Percentiles rank a stretch among this genome's conserved stretches.
phyloP scores from a whole-genome alignment of 83 land plant genomes.

The Diphasiastrum complanatum region DNA sequence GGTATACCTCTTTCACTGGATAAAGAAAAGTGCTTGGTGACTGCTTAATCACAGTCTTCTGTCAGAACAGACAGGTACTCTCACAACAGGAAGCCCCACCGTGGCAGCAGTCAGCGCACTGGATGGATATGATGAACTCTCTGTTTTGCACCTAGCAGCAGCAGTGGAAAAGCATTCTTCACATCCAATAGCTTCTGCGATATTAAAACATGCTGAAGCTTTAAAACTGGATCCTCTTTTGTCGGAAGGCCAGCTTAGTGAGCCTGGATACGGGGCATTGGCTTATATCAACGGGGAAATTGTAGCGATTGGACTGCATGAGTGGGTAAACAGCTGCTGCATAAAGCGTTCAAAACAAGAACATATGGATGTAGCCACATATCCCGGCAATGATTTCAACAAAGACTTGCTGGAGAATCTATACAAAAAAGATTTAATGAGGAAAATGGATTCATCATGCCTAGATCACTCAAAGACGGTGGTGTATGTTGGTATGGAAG shows the following conservation, averaged over 20 bases:
- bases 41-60: too few species aligned
- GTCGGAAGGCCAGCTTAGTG: constrained; percentile 76
- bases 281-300: constrained; percentile 76
- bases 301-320: constrained; percentile 67
- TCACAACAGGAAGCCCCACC: constrained; percentile 78
- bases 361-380: not conserved
- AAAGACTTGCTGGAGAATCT: constrained; percentile 27
- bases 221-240: constrained; percentile 39
- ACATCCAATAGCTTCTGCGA: constrained; percentile 91
- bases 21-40: too few species aligned
- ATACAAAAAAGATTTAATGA: constrained; percentile 17
- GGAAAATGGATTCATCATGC: constrained; percentile 16
- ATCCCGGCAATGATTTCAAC: not conserved
- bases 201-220: constrained; percentile 53
- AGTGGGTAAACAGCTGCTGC: constrained; percentile 78
- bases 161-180: constrained; percentile 84
- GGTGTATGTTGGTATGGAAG: constrained; percentile 87
- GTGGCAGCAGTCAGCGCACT: constrained; percentile 62
- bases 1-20: too few species aligned
- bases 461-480: constrained; percentile 54
- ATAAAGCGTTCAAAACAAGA: too few species aligned
- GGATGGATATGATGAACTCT: constrained; percentile 35
- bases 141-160: constrained; percentile 72
- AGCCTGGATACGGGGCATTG: constrained; percentile 88
- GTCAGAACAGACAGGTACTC: constrained; percentile 88